phyloP scores from a whole-genome alignment of 2,329 filamentous ascomycete genomes.

The Aspergillus hortae region DNA sequence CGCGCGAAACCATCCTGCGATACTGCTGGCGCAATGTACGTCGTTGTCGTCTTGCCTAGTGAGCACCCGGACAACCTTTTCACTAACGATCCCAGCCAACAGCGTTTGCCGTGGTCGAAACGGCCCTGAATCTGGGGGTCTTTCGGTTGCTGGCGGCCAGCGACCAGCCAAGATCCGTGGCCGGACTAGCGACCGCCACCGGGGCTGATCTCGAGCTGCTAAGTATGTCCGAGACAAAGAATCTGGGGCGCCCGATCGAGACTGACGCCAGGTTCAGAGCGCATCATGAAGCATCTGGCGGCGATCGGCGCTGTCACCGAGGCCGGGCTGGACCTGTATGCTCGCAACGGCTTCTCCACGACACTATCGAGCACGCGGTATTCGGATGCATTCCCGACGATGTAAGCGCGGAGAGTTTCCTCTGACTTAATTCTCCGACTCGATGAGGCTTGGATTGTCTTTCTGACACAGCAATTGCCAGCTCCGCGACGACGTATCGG shows the following conservation, averaged over 20 bases:
- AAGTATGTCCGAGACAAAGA: neutral
- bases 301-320: conserved; percentile 13
- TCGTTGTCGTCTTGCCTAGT: neutral
- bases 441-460: neutral
- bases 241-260: neutral
- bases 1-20: conserved; percentile 26
- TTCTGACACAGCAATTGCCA: conserved; percentile 18
- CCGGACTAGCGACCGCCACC: conserved; percentile 8
- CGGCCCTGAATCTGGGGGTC: conserved; percentile 12
- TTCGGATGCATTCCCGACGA: conserved; percentile 13
- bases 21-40: conserved; percentile 24
- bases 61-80: neutral
- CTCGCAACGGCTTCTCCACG: conserved; percentile 10
- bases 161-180: conserved; percentile 10
- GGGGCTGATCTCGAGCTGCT: conserved; percentile 10
- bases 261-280: conserved; percentile 3
- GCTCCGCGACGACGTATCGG: conserved; percentile 19
- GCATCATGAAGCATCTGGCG: conserved; percentile 14
- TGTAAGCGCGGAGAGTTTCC: conserved; percentile 4
- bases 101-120: conserved; percentile 12
- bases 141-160: conserved; percentile 7
- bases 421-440: no score
- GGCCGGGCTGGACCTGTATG: conserved; percentile 9
- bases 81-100: conserved; percentile 4
- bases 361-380: conserved; percentile 8